These are phyloP conservation scores for Carallia brachiata DNA, from an alignment of 345 rosid genomes.

Conservation along the genomic window DNA sequence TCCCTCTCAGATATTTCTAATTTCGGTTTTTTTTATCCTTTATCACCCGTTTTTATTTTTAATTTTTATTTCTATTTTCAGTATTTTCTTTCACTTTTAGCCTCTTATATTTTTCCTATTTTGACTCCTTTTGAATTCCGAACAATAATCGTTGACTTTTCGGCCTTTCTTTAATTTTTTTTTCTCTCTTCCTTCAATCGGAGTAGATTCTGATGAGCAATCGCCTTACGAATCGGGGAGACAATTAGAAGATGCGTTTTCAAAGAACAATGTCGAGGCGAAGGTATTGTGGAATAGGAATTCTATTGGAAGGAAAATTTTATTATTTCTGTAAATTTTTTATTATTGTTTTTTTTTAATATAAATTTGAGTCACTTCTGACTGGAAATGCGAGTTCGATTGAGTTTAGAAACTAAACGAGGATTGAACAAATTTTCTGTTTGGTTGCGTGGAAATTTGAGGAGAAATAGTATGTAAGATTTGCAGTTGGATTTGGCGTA, in stretches of 20 bases:
- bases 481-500: not conserved
- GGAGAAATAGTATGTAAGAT: not conserved
- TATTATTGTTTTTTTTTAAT: not conserved
- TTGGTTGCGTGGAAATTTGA: constrained; percentile 20
- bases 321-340: not conserved
- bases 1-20: constrained; percentile 16
- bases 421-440: constrained; percentile 1
- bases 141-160: not conserved
- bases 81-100: not conserved
- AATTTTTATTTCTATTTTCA: not conserved
- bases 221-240: constrained; percentile 26
- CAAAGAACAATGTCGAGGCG: constrained; percentile 35
- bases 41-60: not conserved
- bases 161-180: not conserved
- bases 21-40: constrained; percentile 8
- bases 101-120: not conserved
- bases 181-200: constrained; percentile 6
- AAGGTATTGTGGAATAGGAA: constrained; percentile 36
- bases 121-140: not conserved
- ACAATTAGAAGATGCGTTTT: constrained; percentile 17
- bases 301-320: not conserved
- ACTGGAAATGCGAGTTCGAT: not conserved
- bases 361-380: not conserved
- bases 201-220: constrained; percentile 53
- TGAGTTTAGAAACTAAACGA: not conserved